Conservation (phyloP, 352 stramenopile species). For the Phytophthora europaea region DNA sequence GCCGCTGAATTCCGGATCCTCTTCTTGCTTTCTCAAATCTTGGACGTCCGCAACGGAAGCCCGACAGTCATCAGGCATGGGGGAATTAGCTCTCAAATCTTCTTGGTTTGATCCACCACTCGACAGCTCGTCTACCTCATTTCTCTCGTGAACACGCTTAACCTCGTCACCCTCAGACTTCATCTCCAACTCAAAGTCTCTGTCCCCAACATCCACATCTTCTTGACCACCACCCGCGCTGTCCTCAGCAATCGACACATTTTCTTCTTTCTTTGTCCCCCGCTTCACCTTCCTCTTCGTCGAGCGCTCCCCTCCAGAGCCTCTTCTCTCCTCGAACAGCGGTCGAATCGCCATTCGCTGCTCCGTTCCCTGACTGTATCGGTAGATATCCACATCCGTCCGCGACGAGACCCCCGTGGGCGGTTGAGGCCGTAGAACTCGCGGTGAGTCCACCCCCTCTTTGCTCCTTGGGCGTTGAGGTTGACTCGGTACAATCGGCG, state of each 20-base stretch:
- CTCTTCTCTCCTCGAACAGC: constrained; percentile 70
- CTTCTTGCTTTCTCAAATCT: constrained; percentile 3
- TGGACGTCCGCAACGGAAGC: neutral
- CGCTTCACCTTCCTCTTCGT: constrained; percentile 27
- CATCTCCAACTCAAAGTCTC: neutral
- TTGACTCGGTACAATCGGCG: constrained; percentile 5
- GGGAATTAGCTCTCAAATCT: constrained; percentile 12
- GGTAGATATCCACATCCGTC: constrained; percentile 68
- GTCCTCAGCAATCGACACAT: neutral
- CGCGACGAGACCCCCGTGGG: constrained; percentile 52
- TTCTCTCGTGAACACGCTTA: neutral
- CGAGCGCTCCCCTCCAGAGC: constrained; percentile 44
- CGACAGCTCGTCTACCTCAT: neutral
- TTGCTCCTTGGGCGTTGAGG: constrained; percentile 26
- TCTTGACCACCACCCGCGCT: neutral
- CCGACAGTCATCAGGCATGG: constrained; percentile 7
- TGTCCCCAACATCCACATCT: neutral
- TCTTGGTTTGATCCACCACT: constrained; percentile 22
- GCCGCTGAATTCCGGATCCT: neutral
- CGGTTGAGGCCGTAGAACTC: constrained; percentile 46
- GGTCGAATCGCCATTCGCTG: constrained; percentile 79
- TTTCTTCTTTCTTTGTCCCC: constrained; percentile 7
- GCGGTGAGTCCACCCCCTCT: constrained; percentile 37
- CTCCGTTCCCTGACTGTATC: constrained; percentile 62
- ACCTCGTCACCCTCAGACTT: constrained; percentile 1